Conservation (phyloP, 441 rosid genomes). For the Mallotus repandus region DNA sequence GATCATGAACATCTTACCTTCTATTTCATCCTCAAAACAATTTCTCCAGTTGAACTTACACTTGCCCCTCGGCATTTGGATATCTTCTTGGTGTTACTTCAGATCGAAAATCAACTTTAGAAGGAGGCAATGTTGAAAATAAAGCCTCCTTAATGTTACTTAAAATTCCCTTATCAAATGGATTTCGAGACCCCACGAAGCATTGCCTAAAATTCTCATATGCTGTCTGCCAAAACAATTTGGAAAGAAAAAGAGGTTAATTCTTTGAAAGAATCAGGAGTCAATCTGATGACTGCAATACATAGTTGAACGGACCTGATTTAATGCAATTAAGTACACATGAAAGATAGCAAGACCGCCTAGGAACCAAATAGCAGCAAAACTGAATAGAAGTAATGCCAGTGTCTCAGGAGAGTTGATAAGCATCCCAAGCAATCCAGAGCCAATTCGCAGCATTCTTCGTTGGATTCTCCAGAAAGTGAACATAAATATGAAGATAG, state of each 20-base stretch:
- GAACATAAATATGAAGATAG: constrained; percentile 40
- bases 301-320: constrained; percentile 36
- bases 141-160: constrained; percentile 40
- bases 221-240: constrained; percentile 36
- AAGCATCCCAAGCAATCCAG: constrained; percentile 29
- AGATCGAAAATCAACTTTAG: constrained; percentile 46
- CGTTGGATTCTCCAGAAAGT: constrained; percentile 38
- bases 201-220: constrained; percentile 41
- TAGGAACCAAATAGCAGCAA: constrained; percentile 41
- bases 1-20: no score
- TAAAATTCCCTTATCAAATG: constrained; percentile 38
- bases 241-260: background rate
- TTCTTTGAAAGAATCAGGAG: background rate
- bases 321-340: constrained; percentile 35
- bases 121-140: constrained; percentile 34
- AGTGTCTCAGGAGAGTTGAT: constrained; percentile 32
- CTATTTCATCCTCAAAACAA: no score
- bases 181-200: constrained; percentile 31
- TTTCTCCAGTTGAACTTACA: no score
- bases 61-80: background rate
- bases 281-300: background rate
- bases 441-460: constrained; percentile 18
- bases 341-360: constrained; percentile 47
- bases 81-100: constrained; percentile 24
- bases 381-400: constrained; percentile 35